Evolutionary conservation across 1,284 basidiomycete genomes (phyloP).

Genomic region (Kwoniella shivajii): DNA sequence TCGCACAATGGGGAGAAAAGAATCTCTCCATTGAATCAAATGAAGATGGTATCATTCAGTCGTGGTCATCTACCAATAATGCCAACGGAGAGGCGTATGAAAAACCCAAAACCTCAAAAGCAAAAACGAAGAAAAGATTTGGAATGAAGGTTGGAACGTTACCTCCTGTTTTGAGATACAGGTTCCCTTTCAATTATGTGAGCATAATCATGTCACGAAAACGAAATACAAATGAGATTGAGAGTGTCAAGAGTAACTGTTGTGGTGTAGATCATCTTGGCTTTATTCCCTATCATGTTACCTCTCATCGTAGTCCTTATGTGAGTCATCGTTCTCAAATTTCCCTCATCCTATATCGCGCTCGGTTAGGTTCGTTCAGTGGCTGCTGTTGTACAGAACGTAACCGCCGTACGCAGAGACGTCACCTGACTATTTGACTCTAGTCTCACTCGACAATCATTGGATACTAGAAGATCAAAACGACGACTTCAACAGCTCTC

Average conservation of each 20-base stretch:
- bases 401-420: no score
- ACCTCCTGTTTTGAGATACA: conserved; percentile 66
- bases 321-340: conserved; percentile 13
- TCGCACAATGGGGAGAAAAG: conserved; percentile 62
- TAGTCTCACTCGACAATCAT: conserved; percentile 33
- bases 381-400: no score
- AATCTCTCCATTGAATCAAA: conserved; percentile 66
- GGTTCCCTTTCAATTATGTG: conserved; percentile 74
- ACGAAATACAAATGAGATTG: no score
- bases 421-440: neutral
- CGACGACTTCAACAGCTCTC: conserved; percentile 40
- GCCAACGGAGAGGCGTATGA: conserved; percentile 13
- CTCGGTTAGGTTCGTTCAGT: no score
- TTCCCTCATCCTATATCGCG: neutral
- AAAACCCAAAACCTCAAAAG: neutral
- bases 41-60: conserved; percentile 28
- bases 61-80: conserved; percentile 50
- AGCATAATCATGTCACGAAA: no score
- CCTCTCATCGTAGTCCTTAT: conserved; percentile 55
- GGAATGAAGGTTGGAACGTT: conserved; percentile 51
- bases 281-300: conserved; percentile 64
- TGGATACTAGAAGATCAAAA: conserved; percentile 38
- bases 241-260: conserved; percentile 15
- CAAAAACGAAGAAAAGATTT: conserved; percentile 20
- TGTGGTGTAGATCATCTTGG: conserved; percentile 59